These are phyloP conservation scores for Globisporangium nodosum DNA, from an alignment of 352 stramenopile genomes.

Conservation along the genomic window DNA sequence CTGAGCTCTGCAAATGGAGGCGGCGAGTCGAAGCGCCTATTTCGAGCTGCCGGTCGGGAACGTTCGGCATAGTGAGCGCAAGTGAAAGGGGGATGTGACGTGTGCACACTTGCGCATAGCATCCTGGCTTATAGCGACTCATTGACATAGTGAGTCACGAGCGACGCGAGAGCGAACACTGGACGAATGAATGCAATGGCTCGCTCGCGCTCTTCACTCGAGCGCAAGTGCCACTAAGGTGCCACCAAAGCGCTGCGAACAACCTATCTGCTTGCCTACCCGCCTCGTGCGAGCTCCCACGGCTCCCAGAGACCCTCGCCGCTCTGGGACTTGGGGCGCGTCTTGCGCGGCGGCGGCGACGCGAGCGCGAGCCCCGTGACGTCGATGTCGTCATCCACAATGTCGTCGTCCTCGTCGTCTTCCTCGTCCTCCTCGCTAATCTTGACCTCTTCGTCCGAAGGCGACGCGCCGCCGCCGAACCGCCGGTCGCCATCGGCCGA, in stretches of 20 bases:
- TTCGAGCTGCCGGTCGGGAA: background rate
- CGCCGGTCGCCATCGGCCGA: slow-evolving; percentile 22
- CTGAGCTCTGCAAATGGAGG: too few relatives aligned
- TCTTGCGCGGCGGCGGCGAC: slow-evolving; percentile 17
- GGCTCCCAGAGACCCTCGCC: slow-evolving; percentile 64
- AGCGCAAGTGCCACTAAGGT: background rate
- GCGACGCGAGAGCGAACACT: too few relatives aligned
- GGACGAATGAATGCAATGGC: too few relatives aligned
- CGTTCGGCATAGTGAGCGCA: background rate
- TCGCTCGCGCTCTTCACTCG: background rate
- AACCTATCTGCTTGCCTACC: slow-evolving; percentile 4
- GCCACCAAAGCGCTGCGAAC: background rate
- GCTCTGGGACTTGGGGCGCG: slow-evolving; percentile 27
- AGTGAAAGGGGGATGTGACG: background rate
- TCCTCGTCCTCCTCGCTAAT: slow-evolving; percentile 36
- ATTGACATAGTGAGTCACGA: too few relatives aligned
- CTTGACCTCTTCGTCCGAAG: slow-evolving; percentile 18
- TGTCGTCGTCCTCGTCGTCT: slow-evolving; percentile 27
- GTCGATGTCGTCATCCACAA: slow-evolving; percentile 63
- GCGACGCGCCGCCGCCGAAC: slow-evolving; percentile 25
- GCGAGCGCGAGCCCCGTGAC: slow-evolving; percentile 52
- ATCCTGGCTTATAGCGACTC: too few relatives aligned
- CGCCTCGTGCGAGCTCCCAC: slow-evolving; percentile 60
- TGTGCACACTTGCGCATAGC: background rate
- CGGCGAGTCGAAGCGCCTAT: background rate